These are phyloP conservation scores for Orbilia ellipsospora DNA, from an alignment of 2,329 filamentous ascomycete genomes.

Conservation along the genomic window DNA sequence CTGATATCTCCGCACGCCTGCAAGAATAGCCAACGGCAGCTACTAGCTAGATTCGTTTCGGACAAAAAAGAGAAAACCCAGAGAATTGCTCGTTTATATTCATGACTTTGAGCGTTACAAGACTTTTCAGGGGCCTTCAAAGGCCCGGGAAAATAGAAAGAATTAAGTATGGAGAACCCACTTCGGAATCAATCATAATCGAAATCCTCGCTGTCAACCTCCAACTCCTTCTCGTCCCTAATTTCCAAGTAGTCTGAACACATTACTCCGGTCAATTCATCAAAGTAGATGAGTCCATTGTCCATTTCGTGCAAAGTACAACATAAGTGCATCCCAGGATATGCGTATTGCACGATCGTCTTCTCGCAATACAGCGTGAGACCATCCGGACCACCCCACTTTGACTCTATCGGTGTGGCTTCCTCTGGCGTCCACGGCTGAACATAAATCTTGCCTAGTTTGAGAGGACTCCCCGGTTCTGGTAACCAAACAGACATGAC, in stretches of 20 bases:
- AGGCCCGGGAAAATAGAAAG: no score
- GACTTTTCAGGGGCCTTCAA: no score
- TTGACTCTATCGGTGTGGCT: constrained; percentile 31
- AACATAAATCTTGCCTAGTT: constrained; percentile 37
- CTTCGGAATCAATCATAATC: constrained; percentile 28
- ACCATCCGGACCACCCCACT: constrained; percentile 57
- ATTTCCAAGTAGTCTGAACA: constrained; percentile 56
- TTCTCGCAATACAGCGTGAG: constrained; percentile 65
- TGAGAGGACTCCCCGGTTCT: constrained; percentile 36
- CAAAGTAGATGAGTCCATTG: constrained; percentile 27
- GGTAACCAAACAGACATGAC: constrained; percentile 59
- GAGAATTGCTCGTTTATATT: no score
- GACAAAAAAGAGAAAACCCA: no score
- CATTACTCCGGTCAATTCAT: constrained; percentile 47
- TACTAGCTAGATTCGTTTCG: no score
- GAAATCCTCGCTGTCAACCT: constrained; percentile 49
- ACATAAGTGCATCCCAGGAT: constrained; percentile 60
- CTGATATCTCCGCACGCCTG: no score
- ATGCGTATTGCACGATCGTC: constrained; percentile 62
- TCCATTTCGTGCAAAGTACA: constrained; percentile 44
- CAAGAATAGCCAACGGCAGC: no score
- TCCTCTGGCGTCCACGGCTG: constrained; percentile 44
- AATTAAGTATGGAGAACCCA: no score
- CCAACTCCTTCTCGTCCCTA: constrained; percentile 55
- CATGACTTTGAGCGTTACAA: no score